phyloP scores from a whole-genome alignment of 192 early-diverging fungal species.

The Backusella psychrophila region DNA sequence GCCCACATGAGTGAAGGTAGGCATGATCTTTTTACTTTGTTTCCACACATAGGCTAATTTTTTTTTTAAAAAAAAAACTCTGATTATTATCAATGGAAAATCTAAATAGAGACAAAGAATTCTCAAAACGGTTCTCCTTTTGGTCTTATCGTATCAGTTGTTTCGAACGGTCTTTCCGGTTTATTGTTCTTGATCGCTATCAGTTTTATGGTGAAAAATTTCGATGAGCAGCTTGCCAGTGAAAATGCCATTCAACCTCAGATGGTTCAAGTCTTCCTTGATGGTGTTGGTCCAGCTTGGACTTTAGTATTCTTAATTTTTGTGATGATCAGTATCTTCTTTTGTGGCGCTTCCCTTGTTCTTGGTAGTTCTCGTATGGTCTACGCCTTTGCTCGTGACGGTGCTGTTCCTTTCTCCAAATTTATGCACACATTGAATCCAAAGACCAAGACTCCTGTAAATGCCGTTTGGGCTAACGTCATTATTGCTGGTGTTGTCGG shows the following conservation, averaged over 20 bases:
- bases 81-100: neutral
- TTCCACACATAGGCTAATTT: neutral
- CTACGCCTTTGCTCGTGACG: constrained; percentile 56
- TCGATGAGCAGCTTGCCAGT: constrained; percentile 33
- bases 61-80: neutral
- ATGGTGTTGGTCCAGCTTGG: constrained; percentile 41
- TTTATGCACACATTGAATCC: constrained; percentile 41
- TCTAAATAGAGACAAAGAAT: constrained; percentile 43
- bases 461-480: constrained; percentile 54
- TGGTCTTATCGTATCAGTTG: constrained; percentile 44
- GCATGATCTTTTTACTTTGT: neutral
- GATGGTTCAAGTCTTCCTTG: constrained; percentile 45
- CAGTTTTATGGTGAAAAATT: constrained; percentile 42
- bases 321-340: constrained; percentile 48
- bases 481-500: constrained; percentile 48
- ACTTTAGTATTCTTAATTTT: constrained; percentile 47
- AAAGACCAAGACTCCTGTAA: constrained; percentile 43
- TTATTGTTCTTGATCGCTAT: constrained; percentile 46
- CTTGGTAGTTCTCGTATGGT: constrained; percentile 54
- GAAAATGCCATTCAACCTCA: constrained; percentile 36
- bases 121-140: constrained; percentile 47
- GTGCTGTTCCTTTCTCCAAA: constrained; percentile 50
- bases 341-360: constrained; percentile 44
- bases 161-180: constrained; percentile 37
- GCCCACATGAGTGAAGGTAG: constrained; percentile 37